A percentile compares a stretch with the other conserved stretches of the same genome.
Conservation (phyloP, 768 basidiomycete genomes). For the Gyrodon lividus region DNA sequence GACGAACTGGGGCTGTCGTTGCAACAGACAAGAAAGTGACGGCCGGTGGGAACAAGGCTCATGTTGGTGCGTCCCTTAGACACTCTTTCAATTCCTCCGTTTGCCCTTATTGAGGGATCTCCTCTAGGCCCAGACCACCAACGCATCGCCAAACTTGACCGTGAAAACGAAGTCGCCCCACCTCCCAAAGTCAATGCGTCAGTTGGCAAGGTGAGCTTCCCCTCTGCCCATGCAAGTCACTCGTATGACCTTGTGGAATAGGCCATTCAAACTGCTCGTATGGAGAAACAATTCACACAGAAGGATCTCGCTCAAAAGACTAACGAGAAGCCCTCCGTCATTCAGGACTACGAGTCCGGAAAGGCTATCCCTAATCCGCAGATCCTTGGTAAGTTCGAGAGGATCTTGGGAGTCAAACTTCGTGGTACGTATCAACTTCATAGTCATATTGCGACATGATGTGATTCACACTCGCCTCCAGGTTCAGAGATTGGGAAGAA, state of each 20-base stretch:
- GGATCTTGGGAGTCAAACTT: constrained; percentile 81
- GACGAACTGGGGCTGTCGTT: constrained; percentile 72
- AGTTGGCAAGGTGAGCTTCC: constrained; percentile 64
- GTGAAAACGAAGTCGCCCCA: constrained; percentile 94
- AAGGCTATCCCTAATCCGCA: constrained; percentile 85
- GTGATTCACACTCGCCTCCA: constrained; percentile 26
- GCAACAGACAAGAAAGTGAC: constrained; percentile 80
- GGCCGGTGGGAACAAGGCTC: constrained; percentile 72
- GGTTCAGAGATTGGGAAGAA: constrained; percentile 86
- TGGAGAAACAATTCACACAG: constrained; percentile 79
- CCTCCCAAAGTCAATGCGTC: constrained; percentile 73
- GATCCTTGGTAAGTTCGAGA: constrained; percentile 87
- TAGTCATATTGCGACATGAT: background rate
- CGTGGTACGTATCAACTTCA: constrained; percentile 58
- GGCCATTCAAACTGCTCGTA: constrained; percentile 81
- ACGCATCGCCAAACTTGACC: constrained; percentile 89
- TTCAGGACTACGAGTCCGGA: constrained; percentile 88
- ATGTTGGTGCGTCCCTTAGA: constrained; percentile 50
- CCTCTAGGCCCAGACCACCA: constrained; percentile 85
- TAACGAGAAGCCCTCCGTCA: constrained; percentile 87
- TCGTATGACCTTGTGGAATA: constrained; percentile 29
- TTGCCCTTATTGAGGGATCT: background rate
- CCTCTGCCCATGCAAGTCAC: background rate
- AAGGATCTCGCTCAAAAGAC: constrained; percentile 92
- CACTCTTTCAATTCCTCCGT: background rate